These are phyloP conservation scores for Crithidia sp. DNA, from an alignment of 208 protist species.

Conservation along the genomic window DNA sequence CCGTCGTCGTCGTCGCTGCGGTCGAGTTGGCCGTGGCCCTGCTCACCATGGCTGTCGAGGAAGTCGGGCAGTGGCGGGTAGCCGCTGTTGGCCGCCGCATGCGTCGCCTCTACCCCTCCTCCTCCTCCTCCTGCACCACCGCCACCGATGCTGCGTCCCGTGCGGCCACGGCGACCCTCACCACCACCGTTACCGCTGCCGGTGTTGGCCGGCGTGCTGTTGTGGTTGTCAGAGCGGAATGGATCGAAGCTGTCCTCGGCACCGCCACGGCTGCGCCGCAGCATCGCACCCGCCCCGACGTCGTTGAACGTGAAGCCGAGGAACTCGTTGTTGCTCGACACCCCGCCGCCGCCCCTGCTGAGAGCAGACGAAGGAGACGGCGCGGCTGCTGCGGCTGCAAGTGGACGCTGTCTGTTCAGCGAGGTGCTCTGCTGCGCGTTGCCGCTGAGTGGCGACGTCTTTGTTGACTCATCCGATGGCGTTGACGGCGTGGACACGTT, in stretches of 20 bases:
- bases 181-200: not conserved
- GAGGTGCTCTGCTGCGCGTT: not conserved
- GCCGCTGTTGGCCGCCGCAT: too few relatives aligned
- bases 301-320: constrained; percentile 31
- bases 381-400: not conserved
- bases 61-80: too few relatives aligned
- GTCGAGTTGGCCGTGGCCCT: too few relatives aligned
- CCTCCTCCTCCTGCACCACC: too few relatives aligned
- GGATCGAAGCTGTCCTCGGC: constrained; percentile 22
- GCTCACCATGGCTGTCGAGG: too few relatives aligned
- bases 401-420: not conserved
- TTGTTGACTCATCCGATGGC: not conserved
- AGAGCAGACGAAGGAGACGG: not conserved
- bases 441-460: not conserved
- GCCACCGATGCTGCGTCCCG: too few relatives aligned
- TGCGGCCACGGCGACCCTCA: not conserved
- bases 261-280: not conserved
- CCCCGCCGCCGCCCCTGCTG: not conserved
- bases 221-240: constrained; percentile 6
- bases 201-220: not conserved
- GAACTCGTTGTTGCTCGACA: constrained; percentile 11
- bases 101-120: too few relatives aligned
- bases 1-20: not conserved
- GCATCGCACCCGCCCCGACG: not conserved
- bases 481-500: too few relatives aligned